Conservation (phyloP, 2,329 filamentous ascomycete species). For the Nigrospora sphaerica region DNA sequence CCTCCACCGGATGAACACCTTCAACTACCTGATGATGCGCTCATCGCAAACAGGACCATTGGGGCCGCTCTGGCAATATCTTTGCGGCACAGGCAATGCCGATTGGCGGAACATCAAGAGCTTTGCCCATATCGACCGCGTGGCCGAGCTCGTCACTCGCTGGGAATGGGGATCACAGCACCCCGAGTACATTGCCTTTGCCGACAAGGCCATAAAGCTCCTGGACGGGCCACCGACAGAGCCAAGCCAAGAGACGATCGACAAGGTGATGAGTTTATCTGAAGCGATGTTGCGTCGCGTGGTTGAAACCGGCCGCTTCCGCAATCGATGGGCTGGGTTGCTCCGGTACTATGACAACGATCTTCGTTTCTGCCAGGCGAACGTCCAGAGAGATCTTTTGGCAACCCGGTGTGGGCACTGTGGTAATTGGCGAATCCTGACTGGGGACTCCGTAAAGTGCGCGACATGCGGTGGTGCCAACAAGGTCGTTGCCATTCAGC, state of each 20-base stretch:
- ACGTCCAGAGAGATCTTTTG: background rate
- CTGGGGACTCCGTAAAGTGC: background rate
- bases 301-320: background rate
- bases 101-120: constrained; percentile 4
- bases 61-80: constrained; percentile 14
- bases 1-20: constrained; percentile 14
- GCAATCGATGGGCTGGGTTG: background rate
- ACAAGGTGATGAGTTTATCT: background rate
- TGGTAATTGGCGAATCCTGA: background rate
- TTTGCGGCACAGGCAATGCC: constrained; percentile 9
- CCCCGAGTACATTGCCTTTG: constrained; percentile 8
- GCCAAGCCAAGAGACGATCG: background rate
- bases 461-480: background rate
- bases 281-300: background rate
- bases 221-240: constrained; percentile 3
- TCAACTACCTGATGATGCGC: constrained; percentile 14
- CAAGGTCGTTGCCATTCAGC: background rate
- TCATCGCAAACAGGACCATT: constrained; percentile 10
- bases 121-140: constrained; percentile 1
- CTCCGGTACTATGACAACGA: background rate
- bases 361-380: background rate
- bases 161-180: constrained; percentile 12
- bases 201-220: constrained; percentile 4
- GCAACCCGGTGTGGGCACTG: background rate
- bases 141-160: constrained; percentile 7